Evolutionary conservation across 2,329 filamentous ascomycete species (phyloP), one percentile per base, ranked within the genome.

Genomic region (Cladobotryum protrusum): DNA sequence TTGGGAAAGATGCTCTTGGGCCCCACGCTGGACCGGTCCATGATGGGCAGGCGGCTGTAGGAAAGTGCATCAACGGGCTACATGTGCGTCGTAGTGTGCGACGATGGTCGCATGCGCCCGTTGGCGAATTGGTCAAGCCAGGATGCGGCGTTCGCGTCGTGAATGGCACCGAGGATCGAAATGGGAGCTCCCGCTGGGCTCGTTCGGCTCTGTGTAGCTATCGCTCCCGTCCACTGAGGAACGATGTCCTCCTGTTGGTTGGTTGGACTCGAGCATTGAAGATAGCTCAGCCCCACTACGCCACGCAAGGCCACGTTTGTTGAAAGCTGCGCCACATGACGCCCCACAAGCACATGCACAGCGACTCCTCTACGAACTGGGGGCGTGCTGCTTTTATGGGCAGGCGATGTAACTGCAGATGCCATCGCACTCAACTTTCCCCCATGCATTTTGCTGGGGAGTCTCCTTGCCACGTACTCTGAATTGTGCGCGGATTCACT

Each of bases 1-100:
- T 82, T 83, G 50, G 86, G 85, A 65, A 88, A 92, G 63, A 91
- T 77, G 57, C 83, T 77, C 70, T 83, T 79, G 59, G 81, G 77
- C 75, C 75, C 54, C 29, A 66, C 67, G 60, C 64, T 67, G 56
- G 71, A 64, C 58, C 71, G 67, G 58, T 72, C 71, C 70, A 73
- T 73, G 61, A 57, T 66, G 48, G 58, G 40, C 43, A 47, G 42
- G 45, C 47, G 40, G 37, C 51, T 37, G 49, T 52, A 54, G 40
- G 48, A 54, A 42, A 48, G 34, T 43, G 55, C 52, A 50, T 44
- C 33, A 43, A 51, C 51, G 50, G 59, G 52, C 63, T 63, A 64
- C 65, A 67, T 69, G 56, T 61, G 43, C 39, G 19, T 48, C 35
- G 17, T 24, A 41, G 32, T 50, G 37, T 45, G 48, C 44, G 43